phyloP scores from a whole-genome alignment of 192 early-diverging fungal genomes.

The Coemansia sp. region DNA sequence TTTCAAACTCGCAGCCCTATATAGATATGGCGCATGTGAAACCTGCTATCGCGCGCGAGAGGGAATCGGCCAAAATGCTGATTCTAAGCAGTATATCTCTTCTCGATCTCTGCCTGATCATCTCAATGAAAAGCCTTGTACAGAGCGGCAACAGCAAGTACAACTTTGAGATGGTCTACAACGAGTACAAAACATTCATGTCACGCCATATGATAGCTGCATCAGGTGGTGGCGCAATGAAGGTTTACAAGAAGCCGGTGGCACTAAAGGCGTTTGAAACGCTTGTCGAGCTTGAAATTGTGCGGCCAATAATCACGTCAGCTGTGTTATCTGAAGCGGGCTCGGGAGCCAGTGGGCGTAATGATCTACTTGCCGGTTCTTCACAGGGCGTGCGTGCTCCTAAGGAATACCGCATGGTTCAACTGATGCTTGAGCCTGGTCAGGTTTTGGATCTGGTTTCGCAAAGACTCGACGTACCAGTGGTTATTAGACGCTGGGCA shows the following conservation, averaged over 20 bases:
- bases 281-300: constrained; percentile 65
- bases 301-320: constrained; percentile 46
- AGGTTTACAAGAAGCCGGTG: constrained; percentile 72
- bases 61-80: constrained; percentile 32
- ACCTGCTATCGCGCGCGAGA: constrained; percentile 18
- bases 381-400: constrained; percentile 58
- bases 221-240: constrained; percentile 56
- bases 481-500: constrained; percentile 63
- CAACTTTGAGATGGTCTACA: constrained; percentile 95
- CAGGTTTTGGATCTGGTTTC: constrained; percentile 64
- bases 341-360: constrained; percentile 20
- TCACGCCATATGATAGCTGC: constrained; percentile 52
- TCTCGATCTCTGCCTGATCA: constrained; percentile 76
- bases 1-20: constrained; percentile 5
- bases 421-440: constrained; percentile 66
- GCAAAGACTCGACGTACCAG: constrained; percentile 61
- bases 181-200: constrained; percentile 88
- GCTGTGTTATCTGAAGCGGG: constrained; percentile 1
- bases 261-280: constrained; percentile 91
- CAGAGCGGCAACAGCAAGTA: constrained; percentile 65
- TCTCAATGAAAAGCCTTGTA: constrained; percentile 72
- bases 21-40: constrained; percentile 30
- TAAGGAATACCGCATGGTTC: constrained; percentile 86
- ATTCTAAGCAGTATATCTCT: constrained; percentile 60
- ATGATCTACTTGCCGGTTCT: constrained; percentile 38